phyloP scores from a whole-genome alignment of 495 filamentous ascomycete species.

The Aspergillus egyptiacus region DNA sequence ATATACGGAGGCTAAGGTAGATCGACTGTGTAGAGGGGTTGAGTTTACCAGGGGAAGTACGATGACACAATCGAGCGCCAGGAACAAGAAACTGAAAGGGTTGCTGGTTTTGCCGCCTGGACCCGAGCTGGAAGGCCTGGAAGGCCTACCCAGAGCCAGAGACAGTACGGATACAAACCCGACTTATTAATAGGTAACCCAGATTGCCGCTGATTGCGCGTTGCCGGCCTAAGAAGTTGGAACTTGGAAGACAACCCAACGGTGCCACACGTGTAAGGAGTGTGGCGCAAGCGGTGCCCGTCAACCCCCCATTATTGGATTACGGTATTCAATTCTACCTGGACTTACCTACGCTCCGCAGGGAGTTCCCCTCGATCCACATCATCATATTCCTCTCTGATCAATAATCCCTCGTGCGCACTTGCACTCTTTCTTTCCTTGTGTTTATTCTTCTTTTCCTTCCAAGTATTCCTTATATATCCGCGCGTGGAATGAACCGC shows the following conservation, averaged over 20 bases:
- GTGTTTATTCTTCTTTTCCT: constrained; percentile 7
- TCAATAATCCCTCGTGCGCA: constrained; percentile 2
- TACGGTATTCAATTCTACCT: no score
- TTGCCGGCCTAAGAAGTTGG: constrained; percentile 14
- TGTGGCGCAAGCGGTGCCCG: constrained; percentile 23
- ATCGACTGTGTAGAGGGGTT: no score
- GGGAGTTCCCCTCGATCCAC: constrained; percentile 11
- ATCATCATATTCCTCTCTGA: constrained; percentile 19
- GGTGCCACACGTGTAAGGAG: constrained; percentile 20
- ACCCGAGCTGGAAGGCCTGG: neutral
- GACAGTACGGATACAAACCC: neutral
- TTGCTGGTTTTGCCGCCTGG: constrained; percentile 4
- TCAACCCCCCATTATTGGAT: neutral
- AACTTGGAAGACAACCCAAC: constrained; percentile 14
- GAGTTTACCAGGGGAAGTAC: neutral
- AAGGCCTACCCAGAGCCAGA: constrained; percentile 2
- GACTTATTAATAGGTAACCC: constrained; percentile 6
- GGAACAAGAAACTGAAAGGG: constrained; percentile 6
- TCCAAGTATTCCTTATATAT: constrained; percentile 14
- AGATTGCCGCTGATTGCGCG: constrained; percentile 19
- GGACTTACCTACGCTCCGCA: neutral
- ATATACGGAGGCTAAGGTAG: no score
- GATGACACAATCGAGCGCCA: constrained; percentile 4
- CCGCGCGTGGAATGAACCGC: constrained; percentile 15
- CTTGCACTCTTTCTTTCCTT: constrained; percentile 13